Base-by-base conservation (phyloP, 805 yeast species). In the Yarrowia sp. region DNA sequence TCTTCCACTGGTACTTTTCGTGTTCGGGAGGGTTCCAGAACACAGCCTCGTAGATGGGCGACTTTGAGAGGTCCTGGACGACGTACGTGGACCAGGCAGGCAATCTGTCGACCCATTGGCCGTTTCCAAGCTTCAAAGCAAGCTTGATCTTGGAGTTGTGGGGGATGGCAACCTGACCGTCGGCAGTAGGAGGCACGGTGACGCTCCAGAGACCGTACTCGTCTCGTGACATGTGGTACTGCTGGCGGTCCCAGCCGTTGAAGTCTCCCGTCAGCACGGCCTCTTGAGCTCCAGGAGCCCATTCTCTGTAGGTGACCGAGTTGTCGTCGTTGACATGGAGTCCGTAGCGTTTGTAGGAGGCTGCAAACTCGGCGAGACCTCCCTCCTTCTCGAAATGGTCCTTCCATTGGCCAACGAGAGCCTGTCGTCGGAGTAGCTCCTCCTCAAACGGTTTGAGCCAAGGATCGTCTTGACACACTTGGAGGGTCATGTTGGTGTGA, bases 51-150 rank as follows among this genome's bases (percentile, higher is more conserved):
- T 90, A 94, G 52, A 78, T 75, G 5, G 83, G 80, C 36, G 81
- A 77, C 15, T 78, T 80, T 10, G 84, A 76, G 8, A 79, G 76
- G 69, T 82, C 81, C 73, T 87, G 89, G 2, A 95, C 90, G 11
- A 97, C 97, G 67, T 98, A 82, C 35, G 82, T 82, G 69, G 88
- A 87, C 94, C 97, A 95, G 1, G 97, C 96, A 50, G 97, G 97
- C 67, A 94, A 80, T 59, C 98, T 82, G 72, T 89, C 94, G 35
- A 93, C 79, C 48, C 84, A 81, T 70, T 88, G 89, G 9, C 97
- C 97, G 12, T 36, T 36, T 56, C 84, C 82, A 56, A 87, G 77
- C 8, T 83, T 82, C 79, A 95, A 80, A 67, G 87, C 81, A 49
- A 94, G 83, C 77, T 80, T 81, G 72, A 93, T 87, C 72, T 86